Conservation (phyloP, 2,329 filamentous ascomycete species). For the Venturiaceae sp. region DNA sequence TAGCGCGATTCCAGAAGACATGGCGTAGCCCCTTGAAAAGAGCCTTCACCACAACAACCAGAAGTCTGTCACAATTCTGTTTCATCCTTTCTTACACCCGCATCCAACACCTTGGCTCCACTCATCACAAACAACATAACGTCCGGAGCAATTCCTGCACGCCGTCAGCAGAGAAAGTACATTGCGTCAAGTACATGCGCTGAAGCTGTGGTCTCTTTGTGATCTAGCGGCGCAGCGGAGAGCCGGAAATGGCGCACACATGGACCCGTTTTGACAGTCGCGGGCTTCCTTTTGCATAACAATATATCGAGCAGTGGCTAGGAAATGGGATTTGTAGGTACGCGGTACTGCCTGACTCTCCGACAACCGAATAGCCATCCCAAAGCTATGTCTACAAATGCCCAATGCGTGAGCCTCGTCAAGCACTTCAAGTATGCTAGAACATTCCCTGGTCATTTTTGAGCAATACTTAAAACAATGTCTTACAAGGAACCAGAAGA, state of each 20-base stretch:
- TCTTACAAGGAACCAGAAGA: too few species aligned
- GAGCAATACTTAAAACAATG: too few species aligned
- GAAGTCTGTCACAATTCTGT: not conserved
- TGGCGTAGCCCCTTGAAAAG: too few species aligned
- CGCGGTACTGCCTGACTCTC: not conserved
- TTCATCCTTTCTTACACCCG: not conserved
- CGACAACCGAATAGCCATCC: too few species aligned
- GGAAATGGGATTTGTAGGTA: too few species aligned
- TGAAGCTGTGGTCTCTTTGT: not conserved
- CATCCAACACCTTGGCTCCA: not conserved
- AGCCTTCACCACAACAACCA: not conserved
- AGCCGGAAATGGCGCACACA: not conserved
- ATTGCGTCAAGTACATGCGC: not conserved
- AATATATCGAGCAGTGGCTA: not conserved
- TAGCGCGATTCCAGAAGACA: not conserved
- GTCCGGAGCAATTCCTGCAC: not conserved
- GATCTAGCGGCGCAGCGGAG: not conserved
- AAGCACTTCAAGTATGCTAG: not conserved
- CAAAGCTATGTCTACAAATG: too few species aligned
- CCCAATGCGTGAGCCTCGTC: not conserved
- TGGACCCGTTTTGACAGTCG: not conserved
- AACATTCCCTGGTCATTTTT: too few species aligned
- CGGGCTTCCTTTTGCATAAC: not conserved
- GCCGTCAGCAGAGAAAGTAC: not conserved
- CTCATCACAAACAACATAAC: not conserved